These are phyloP conservation scores for Vanrija pseudolonga DNA, from an alignment of 1,284 basidiomycete species.

Conservation along the genomic window DNA sequence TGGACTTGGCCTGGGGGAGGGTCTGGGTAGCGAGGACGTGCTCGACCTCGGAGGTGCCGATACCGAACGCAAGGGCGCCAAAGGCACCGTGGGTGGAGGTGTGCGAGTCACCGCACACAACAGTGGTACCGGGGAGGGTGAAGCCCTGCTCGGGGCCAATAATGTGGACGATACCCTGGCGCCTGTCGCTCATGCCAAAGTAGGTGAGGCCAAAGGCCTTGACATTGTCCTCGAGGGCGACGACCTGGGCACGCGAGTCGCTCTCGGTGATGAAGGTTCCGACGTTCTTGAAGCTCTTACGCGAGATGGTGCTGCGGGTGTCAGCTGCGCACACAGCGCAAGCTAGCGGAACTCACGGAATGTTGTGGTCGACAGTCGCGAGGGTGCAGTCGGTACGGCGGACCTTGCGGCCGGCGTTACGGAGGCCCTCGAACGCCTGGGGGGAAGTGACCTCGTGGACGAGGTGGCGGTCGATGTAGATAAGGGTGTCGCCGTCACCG, in stretches of 20 bases:
- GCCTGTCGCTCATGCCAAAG: slow-evolving; percentile 86
- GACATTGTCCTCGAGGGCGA: slow-evolving; percentile 88
- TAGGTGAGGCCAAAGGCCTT: slow-evolving; percentile 93
- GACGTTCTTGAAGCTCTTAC: slow-evolving; percentile 76
- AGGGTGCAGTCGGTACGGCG: slow-evolving; percentile 90
- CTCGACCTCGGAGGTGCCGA: slow-evolving; percentile 94
- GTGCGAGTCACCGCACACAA: slow-evolving; percentile 86
- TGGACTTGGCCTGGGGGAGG: slow-evolving; percentile 82
- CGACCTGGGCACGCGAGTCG: slow-evolving; percentile 86
- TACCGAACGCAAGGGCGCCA: slow-evolving; percentile 92
- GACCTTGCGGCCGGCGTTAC: slow-evolving; percentile 75
- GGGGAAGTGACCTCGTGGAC: slow-evolving; percentile 95
- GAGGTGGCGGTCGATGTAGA: slow-evolving; percentile 94
- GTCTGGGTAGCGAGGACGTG: slow-evolving; percentile 96
- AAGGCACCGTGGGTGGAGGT: slow-evolving; percentile 79
- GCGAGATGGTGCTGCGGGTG: slow-evolving; percentile 65
- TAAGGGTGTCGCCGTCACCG: slow-evolving; percentile 77
- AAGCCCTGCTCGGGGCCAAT: slow-evolving; percentile 97
- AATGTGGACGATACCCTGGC: slow-evolving; percentile 92
- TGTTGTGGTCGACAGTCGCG: slow-evolving; percentile 92
- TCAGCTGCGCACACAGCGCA: not conserved
- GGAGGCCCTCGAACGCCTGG: slow-evolving; percentile 92
- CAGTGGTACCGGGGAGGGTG: slow-evolving; percentile 90
- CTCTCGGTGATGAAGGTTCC: slow-evolving; percentile 78
- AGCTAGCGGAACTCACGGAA: slow-evolving; percentile 64